phyloP scores from a whole-genome alignment of 495 filamentous ascomycete genomes.

The Staphylotrichum longicolle region DNA sequence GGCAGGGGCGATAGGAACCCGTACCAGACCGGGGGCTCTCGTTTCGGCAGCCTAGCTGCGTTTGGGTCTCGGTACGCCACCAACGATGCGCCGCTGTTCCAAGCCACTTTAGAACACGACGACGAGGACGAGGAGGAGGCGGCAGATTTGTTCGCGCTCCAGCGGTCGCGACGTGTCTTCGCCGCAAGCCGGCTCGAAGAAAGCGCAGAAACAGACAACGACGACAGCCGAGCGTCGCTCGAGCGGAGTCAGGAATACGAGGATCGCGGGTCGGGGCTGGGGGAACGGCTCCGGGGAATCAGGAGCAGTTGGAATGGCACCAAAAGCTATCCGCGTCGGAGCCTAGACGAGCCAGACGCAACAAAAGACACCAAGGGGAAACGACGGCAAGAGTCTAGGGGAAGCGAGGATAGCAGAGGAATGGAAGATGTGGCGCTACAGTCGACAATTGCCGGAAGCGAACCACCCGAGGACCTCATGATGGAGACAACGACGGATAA shows the following conservation, averaged over 20 bases:
- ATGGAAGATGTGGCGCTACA: slow-evolving; percentile 91
- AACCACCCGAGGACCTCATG: slow-evolving; percentile 59
- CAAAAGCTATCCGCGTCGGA: slow-evolving; percentile 38
- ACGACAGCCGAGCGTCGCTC: slow-evolving; percentile 55
- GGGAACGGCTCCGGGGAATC: slow-evolving; percentile 51
- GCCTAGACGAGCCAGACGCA: slow-evolving; percentile 38
- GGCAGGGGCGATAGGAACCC: slow-evolving; percentile 56
- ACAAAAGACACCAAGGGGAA: slow-evolving; percentile 42
- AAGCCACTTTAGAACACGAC: slow-evolving; percentile 77
- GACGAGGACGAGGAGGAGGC: slow-evolving; percentile 87
- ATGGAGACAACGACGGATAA: slow-evolving; percentile 56
- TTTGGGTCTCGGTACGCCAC: slow-evolving; percentile 71
- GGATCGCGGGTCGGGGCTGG: slow-evolving; percentile 32
- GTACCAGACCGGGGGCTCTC: slow-evolving; percentile 65
- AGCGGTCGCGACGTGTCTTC: slow-evolving; percentile 83
- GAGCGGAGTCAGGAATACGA: slow-evolving; percentile 56
- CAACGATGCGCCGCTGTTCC: slow-evolving; percentile 86
- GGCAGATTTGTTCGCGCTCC: slow-evolving; percentile 87
- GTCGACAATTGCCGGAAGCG: slow-evolving; percentile 54
- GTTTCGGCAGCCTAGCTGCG: slow-evolving; percentile 68
- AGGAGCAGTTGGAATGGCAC: slow-evolving; percentile 59
- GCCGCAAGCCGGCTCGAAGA: slow-evolving; percentile 74
- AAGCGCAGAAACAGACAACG: slow-evolving; percentile 75
- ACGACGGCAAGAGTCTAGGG: slow-evolving; percentile 31
- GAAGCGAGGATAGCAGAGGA: slow-evolving; percentile 59